Evolutionary conservation across 306 rosid species (phyloP).

Genomic region (Cicer arietinum): DNA sequence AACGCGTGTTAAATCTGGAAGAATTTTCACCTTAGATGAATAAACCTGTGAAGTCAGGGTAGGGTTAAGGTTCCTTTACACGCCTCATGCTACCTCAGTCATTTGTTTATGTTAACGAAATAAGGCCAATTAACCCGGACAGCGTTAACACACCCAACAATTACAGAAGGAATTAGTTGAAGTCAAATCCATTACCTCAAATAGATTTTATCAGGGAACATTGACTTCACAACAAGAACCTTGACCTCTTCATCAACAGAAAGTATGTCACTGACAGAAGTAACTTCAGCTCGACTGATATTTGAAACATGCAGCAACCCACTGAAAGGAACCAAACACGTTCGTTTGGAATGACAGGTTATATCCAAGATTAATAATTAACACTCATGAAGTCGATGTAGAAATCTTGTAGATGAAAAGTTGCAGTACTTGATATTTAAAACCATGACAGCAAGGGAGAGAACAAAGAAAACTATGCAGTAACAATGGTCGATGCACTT

Average conservation of each 20-base stretch:
- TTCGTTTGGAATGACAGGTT: constrained; percentile 33
- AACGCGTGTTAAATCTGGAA: no score
- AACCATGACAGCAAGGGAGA: no score
- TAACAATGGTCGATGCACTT: no score
- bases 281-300: constrained; percentile 65
- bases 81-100: neutral
- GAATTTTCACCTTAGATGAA: no score
- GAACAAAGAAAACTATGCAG: no score
- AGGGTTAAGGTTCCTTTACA: neutral
- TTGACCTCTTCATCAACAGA: constrained; percentile 73
- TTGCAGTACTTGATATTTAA: neutral
- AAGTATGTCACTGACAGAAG: constrained; percentile 77
- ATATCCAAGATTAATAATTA: constrained; percentile 23
- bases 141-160: constrained; percentile 33
- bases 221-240: constrained; percentile 85
- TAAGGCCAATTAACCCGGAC: constrained; percentile 8
- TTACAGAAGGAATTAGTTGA: constrained; percentile 20
- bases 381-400: constrained; percentile 12
- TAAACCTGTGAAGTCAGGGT: no score
- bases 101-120: neutral
- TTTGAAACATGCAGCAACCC: constrained; percentile 96
- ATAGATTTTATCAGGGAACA: constrained; percentile 87
- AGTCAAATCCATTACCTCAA: constrained; percentile 66
- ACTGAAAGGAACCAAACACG: constrained; percentile 57
- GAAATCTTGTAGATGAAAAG: constrained; percentile 21